phyloP scores from a whole-genome alignment of 148 eudicot species.

The Cornus kousa region DNA sequence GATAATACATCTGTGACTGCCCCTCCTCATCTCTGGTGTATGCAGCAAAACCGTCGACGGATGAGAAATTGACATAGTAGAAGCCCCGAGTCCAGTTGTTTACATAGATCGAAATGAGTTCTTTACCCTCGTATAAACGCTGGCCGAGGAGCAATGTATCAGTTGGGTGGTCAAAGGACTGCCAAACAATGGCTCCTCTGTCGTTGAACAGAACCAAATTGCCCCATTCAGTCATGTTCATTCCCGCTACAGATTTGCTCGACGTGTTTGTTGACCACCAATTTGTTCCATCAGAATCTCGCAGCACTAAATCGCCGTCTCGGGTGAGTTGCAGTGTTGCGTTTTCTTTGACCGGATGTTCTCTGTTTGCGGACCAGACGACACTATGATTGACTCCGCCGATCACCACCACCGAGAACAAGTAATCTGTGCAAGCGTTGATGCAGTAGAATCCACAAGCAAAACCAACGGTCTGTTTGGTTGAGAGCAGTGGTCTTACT shows the following conservation, averaged over 20 bases:
- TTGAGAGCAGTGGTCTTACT: slow-evolving; percentile 7
- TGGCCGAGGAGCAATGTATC: slow-evolving; percentile 15
- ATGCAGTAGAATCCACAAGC: slow-evolving; percentile 16
- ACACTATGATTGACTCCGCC: slow-evolving; percentile 7
- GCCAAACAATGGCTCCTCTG: slow-evolving; percentile 10
- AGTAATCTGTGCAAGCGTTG: neutral
- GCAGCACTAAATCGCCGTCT: neutral
- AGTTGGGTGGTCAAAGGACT: slow-evolving; percentile 17
- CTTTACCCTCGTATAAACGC: slow-evolving; percentile 2
- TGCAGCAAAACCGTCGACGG: neutral
- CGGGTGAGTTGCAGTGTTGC: neutral
- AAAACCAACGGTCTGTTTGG: slow-evolving; percentile 1
- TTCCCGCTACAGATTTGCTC: neutral
- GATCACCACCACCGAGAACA: neutral
- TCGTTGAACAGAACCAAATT: slow-evolving; percentile 13
- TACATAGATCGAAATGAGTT: no score
- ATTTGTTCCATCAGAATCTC: neutral
- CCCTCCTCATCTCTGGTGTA: neutral
- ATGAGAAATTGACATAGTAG: neutral
- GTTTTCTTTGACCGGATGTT: neutral
- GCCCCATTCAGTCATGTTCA: slow-evolving; percentile 15
- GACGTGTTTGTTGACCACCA: neutral
- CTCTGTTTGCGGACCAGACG: slow-evolving; percentile 17
- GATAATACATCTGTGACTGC: neutral
- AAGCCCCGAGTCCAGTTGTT: no score